Conservation (phyloP, 805 yeast genomes). For the Pichia kluyveri region DNA sequence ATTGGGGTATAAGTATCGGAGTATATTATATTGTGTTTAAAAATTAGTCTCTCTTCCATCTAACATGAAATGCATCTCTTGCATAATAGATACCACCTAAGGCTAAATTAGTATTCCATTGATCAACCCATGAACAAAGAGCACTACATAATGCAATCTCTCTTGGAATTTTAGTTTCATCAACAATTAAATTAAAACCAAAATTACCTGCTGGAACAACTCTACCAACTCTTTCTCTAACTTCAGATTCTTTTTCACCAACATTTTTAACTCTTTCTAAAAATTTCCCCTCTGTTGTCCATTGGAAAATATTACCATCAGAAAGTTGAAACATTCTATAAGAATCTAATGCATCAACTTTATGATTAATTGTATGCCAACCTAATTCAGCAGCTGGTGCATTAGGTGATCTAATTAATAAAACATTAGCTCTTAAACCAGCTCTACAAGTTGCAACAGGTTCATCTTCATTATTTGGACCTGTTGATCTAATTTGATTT, state of each 20-base stretch:
- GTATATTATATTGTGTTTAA: no score
- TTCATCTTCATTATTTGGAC: slow-evolving; percentile 40
- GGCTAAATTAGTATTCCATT: slow-evolving; percentile 53
- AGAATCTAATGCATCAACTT: slow-evolving; percentile 52
- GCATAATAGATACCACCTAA: slow-evolving; percentile 61
- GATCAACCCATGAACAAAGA: slow-evolving; percentile 52
- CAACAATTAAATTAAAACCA: slow-evolving; percentile 48
- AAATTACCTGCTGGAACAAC: slow-evolving; percentile 42
- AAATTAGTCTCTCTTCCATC: slow-evolving; percentile 46
- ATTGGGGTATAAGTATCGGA: no score
- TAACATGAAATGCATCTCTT: slow-evolving; percentile 38
- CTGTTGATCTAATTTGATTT: slow-evolving; percentile 31
- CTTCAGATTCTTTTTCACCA: slow-evolving; percentile 58
- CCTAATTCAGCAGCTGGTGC: slow-evolving; percentile 49
- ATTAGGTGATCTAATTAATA: slow-evolving; percentile 42
- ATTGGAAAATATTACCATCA: slow-evolving; percentile 54
- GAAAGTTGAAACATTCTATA: slow-evolving; percentile 53
- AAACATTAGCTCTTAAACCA: slow-evolving; percentile 50
- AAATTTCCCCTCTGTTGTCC: slow-evolving; percentile 53
- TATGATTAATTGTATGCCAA: slow-evolving; percentile 52
- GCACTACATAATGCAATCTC: slow-evolving; percentile 55
- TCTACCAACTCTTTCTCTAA: slow-evolving; percentile 54
- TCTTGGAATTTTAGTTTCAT: slow-evolving; percentile 45
- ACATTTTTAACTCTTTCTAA: slow-evolving; percentile 48
- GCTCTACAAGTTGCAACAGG: slow-evolving; percentile 54